Base-by-base conservation (phyloP, 1,139 yeast species). In the Hemisphaericaspora xylofermentans region DNA sequence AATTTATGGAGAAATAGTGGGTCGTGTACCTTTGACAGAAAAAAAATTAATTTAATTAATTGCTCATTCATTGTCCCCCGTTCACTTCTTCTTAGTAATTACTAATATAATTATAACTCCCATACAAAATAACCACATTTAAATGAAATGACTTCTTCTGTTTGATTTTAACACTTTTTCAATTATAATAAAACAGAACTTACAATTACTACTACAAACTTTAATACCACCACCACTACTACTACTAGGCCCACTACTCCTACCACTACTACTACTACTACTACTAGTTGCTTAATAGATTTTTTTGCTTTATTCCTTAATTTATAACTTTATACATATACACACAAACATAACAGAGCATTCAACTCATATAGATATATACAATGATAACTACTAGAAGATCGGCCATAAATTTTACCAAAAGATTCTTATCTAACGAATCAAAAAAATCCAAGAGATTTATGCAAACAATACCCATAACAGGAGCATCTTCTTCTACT, bases 401-500 rank as follows among this genome's bases (percentile, higher is more conserved):
- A 33, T 24, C 26, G 10, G 21, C 35, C 10, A 22, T 38, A 25
- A 12, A 17, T 21, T n/a, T 33, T 10, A 15, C 29, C 32, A 38
- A 33, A 31, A 52, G 70, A 43, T 58, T 36, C 46, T 47, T 58
- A 14, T 62, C 68, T 8, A 56, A 56, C 34, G 66, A 62, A 38
- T 42, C 54, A 18, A 56, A 57, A 35, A 59, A 55, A 39, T 62
- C 58, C n/a, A 70, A 61, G 50, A 52, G 77, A 41, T 71, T 63
- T 50, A 66, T 72, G 60, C 74, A 71, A 49, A 71, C 76, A 4
- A 64, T 69, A 18, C 73, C 73, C 8, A 49, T 54, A 8, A 43
- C 64, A 7, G 49, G 54, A 21, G 48, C 52, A 19, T 21, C 26
- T 55, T 49, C 33, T 17, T 6, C 33, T 17, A 47, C 48, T 38